Conservation (phyloP, 192 early-diverging fungal genomes). For the Rhizophlyctis rosea region DNA sequence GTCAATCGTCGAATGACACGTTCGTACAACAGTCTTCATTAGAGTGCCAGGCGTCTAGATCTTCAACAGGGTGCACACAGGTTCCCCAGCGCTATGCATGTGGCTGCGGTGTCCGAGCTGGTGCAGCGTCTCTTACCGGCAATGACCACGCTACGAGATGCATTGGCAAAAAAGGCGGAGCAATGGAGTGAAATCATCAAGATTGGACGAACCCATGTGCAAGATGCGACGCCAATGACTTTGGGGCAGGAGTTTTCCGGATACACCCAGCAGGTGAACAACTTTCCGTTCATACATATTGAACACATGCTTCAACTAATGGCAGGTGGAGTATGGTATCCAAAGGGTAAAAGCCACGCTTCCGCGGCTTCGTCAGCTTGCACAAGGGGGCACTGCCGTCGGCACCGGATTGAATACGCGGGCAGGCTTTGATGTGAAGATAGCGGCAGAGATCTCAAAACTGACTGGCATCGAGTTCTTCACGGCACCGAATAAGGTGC, state of each 20-base stretch:
- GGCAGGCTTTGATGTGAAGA: constrained; percentile 85
- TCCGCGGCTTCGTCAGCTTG: constrained; percentile 85
- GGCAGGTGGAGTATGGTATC: constrained; percentile 81
- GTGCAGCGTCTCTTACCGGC: constrained; percentile 80
- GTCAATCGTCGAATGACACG: constrained; percentile 96
- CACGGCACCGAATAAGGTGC: constrained; percentile 92
- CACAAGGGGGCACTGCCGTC: constrained; percentile 94
- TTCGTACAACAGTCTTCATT: constrained; percentile 43
- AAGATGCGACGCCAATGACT: constrained; percentile 95
- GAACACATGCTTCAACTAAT: too few relatives aligned
- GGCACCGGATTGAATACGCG: constrained; percentile 96
- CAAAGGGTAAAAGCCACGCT: constrained; percentile 78
- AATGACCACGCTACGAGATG: constrained; percentile 71
- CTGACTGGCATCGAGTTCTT: constrained; percentile 87
- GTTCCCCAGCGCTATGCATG: constrained; percentile 99
- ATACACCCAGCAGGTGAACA: constrained; percentile 42
- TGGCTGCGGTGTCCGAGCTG: constrained; percentile 75
- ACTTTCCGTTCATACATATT: too few relatives aligned
- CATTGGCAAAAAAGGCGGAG: constrained; percentile 71
- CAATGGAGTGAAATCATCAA: constrained; percentile 93
- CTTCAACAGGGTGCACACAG: too few relatives aligned
- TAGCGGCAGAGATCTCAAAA: constrained; percentile 82
- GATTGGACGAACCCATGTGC: constrained; percentile 96
- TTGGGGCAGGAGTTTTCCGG: constrained; percentile 98
- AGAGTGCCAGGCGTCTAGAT: too few relatives aligned